These are phyloP conservation scores for Nakazawaea anatomiae DNA, from an alignment of 805 yeast genomes.

Conservation along the genomic window DNA sequence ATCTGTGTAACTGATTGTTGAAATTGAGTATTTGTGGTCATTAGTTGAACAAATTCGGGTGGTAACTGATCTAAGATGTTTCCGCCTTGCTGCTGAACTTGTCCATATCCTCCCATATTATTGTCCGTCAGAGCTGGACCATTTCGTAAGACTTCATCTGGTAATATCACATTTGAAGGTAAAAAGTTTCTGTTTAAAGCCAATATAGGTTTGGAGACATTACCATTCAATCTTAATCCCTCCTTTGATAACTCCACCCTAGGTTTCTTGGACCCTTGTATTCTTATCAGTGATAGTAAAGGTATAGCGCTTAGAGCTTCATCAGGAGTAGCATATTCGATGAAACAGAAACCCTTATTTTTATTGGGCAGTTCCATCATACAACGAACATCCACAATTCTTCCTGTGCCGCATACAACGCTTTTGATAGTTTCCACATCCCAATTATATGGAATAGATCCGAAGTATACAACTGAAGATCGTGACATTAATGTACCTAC, in stretches of 20 bases:
- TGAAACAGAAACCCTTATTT: slow-evolving; percentile 63
- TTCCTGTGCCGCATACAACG: slow-evolving; percentile 69
- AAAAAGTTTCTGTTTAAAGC: slow-evolving; percentile 37
- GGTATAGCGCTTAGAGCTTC: slow-evolving; percentile 48
- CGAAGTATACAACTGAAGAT: slow-evolving; percentile 49
- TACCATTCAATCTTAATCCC: slow-evolving; percentile 33
- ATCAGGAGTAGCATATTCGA: slow-evolving; percentile 47
- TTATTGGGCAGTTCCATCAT: slow-evolving; percentile 53
- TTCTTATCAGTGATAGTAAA: slow-evolving; percentile 36
- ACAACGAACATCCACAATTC: slow-evolving; percentile 60
- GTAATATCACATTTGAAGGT: slow-evolving; percentile 55
- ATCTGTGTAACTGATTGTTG: slow-evolving; percentile 28
- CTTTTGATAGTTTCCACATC: slow-evolving; percentile 54
- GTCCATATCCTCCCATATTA: slow-evolving; percentile 8
- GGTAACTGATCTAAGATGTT: slow-evolving; percentile 12
- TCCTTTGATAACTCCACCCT: slow-evolving; percentile 60
- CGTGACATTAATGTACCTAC: not conserved
- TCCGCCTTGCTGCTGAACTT: slow-evolving; percentile 2
- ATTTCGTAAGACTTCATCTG: slow-evolving; percentile 36
- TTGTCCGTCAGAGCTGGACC: not conserved
- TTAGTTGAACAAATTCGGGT: slow-evolving; percentile 15
- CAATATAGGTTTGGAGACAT: slow-evolving; percentile 33
- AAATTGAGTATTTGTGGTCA: slow-evolving; percentile 25
- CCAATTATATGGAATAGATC: slow-evolving; percentile 71
- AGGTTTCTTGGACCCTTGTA: slow-evolving; percentile 41